These are phyloP conservation scores for Heterobasidion occidentale DNA, from an alignment of 1,284 basidiomycete genomes.

Conservation along the genomic window DNA sequence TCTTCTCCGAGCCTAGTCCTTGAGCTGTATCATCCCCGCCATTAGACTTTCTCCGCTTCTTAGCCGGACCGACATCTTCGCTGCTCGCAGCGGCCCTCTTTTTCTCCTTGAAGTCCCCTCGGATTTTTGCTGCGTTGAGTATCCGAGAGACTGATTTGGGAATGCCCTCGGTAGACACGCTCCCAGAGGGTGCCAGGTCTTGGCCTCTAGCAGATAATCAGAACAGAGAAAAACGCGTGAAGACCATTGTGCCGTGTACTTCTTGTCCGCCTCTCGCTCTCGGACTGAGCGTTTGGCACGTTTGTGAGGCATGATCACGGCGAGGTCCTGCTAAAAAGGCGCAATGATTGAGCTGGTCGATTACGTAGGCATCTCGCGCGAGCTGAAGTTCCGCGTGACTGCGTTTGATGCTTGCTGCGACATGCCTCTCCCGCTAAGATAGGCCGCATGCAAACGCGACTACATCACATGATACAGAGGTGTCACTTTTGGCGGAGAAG, in stretches of 20 bases:
- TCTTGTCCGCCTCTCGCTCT: constrained; percentile 29
- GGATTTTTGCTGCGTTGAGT: constrained; percentile 51
- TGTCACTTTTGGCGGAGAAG: too few relatives aligned
- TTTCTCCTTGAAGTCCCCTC: constrained; percentile 45
- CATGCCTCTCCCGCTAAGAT: too few relatives aligned
- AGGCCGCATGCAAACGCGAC: too few relatives aligned
- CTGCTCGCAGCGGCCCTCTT: constrained; percentile 29
- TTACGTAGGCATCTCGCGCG: background rate
- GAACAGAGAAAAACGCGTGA: background rate
- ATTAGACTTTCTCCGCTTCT: constrained; percentile 25
- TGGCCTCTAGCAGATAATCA: constrained; percentile 29
- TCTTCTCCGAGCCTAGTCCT: constrained; percentile 15
- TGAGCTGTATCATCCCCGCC: constrained; percentile 15
- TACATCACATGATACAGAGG: too few relatives aligned
- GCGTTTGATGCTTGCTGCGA: background rate
- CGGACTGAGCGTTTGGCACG: constrained; percentile 44
- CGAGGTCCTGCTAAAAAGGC: background rate
- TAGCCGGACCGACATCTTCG: constrained; percentile 17
- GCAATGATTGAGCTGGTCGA: background rate
- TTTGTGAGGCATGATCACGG: constrained; percentile 54
- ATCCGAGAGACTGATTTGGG: constrained; percentile 61
- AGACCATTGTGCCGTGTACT: constrained; percentile 24
- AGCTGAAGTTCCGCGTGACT: background rate
- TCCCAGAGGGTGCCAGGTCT: constrained; percentile 20
- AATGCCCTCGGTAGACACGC: constrained; percentile 38